Evolutionary conservation across 2,329 filamentous ascomycete species (phyloP), one percentile per base, ranked within the genome.

Genomic region (Hypocreales sp.): DNA sequence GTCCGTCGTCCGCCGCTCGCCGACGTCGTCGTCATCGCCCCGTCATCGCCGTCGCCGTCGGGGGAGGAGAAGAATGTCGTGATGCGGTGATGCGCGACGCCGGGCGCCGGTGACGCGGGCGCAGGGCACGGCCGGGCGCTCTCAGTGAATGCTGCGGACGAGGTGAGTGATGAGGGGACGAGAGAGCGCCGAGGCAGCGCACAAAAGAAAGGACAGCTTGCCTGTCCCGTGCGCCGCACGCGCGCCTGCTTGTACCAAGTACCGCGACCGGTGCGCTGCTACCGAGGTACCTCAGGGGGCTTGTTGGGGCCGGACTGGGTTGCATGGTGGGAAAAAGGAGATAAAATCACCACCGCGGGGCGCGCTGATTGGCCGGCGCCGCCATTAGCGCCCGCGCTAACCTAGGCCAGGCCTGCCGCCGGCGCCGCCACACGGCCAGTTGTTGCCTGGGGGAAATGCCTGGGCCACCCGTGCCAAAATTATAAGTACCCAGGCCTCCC

Each of bases 401-500:
- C 40, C 39, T 45, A 45, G 42, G 45, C 47, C 47, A 48, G 50
- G 45, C 43, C 46, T 48, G 40, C 46, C 46, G 51, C 47, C 48
- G 41, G 39, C 50, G 47, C 48, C 56, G 54, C 56, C 55, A 60
- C 56, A 48, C 41, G 43, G 46, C 44, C 47, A 49, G 50, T 48
- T 45, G 53, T 48, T 56, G 55, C 55, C 56, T 58, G 42, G 56
- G 53, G 42, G 40, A 45, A 43, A 34, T 50, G 51, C 48, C 45
- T 46, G 40, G 47, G 43, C 40, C 41, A 41, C 44, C 44, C 40
- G 35, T 40, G 37, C 35, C 46, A 64, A 61, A 66, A 66, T 59
- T 68, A 68, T 68, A 68, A 67, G 55, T 55, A 64, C 53, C 47
- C 45, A 48, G 48, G 49, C 55, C 55, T 60, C 61, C 64, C 64